A percentile compares a stretch with the other conserved stretches of the same genome.
Evolutionary conservation across 805 yeast species (phyloP).

Genomic region (Kuraishia borneana): DNA sequence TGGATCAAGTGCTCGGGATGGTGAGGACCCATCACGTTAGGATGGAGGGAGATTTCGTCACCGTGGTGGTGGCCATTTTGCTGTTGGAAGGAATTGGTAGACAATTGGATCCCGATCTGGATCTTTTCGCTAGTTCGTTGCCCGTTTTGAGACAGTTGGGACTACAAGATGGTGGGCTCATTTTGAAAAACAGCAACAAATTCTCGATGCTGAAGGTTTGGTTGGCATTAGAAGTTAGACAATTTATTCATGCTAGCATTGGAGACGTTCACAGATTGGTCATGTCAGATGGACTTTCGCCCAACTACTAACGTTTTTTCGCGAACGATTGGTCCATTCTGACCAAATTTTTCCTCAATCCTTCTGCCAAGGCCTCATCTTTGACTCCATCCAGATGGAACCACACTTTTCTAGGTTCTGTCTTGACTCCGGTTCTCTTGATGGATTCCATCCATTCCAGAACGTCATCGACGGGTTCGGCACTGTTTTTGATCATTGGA

Average conservation of each 20-base stretch:
- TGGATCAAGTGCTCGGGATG: constrained; percentile 82
- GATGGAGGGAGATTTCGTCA: constrained; percentile 95
- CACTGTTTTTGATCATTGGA: constrained; percentile 57
- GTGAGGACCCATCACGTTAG: constrained; percentile 91
- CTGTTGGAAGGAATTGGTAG: constrained; percentile 92
- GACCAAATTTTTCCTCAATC: constrained; percentile 43
- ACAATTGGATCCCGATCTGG: constrained; percentile 85
- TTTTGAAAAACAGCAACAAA: constrained; percentile 45
- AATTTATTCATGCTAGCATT: constrained; percentile 71
- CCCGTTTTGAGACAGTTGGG: constrained; percentile 82
- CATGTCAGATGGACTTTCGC: constrained; percentile 55
- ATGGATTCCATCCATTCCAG: constrained; percentile 50
- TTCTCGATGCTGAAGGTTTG: constrained; percentile 81
- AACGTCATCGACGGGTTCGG: constrained; percentile 44
- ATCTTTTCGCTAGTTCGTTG: constrained; percentile 82
- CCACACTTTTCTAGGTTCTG: constrained; percentile 64
- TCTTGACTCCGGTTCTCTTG: constrained; percentile 46
- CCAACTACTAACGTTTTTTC: constrained; percentile 32
- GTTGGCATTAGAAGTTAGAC: constrained; percentile 83
- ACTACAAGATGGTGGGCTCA: constrained; percentile 51
- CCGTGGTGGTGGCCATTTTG: constrained; percentile 88
- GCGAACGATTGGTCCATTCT: constrained; percentile 21
- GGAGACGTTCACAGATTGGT: constrained; percentile 58
- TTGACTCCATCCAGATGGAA: constrained; percentile 69
- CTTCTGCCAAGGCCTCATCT: constrained; percentile 58